Evolutionary conservation across 1,284 basidiomycete genomes (phyloP).

Genomic region (Malassezia pachydermatis): DNA sequence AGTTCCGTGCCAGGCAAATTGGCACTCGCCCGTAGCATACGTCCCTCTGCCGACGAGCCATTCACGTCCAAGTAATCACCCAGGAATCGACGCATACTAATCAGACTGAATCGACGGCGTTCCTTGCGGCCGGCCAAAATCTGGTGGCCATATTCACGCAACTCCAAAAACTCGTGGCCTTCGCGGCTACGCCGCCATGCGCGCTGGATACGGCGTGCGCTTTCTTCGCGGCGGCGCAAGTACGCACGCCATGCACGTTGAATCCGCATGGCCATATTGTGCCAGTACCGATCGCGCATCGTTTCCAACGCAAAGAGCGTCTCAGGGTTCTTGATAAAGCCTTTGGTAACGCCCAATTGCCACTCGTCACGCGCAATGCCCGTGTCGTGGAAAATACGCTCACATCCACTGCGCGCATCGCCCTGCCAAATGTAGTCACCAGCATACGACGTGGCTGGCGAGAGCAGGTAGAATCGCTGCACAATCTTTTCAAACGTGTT

Average conservation of each 20-base stretch:
- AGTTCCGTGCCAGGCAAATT: conserved; percentile 52
- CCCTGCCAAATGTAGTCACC: conserved; percentile 97
- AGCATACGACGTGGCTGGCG: conserved; percentile 88
- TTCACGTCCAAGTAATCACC: conserved; percentile 89
- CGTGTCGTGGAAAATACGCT: conserved; percentile 83
- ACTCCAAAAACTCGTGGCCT: conserved; percentile 71
- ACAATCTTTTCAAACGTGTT: conserved; percentile 99
- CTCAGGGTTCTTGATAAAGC: conserved; percentile 99
- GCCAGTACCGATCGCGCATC: conserved; percentile 98
- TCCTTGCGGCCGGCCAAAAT: conserved; percentile 85
- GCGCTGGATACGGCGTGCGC: conserved; percentile 84
- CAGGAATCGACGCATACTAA: conserved; percentile 88
- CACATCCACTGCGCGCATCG: conserved; percentile 79
- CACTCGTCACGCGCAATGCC: conserved; percentile 93
- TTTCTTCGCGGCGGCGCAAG: conserved; percentile 86
- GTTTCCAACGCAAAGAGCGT: conserved; percentile 96
- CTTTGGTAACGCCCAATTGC: conserved; percentile 98
- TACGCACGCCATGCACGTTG: conserved; percentile 95
- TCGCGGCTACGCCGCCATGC: conserved; percentile 99
- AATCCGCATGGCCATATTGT: conserved; percentile 95
- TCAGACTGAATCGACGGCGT: conserved; percentile 77
- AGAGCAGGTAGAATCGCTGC: conserved; percentile 76
- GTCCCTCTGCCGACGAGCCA: conserved; percentile 58
- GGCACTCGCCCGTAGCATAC: conserved; percentile 65
- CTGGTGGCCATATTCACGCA: conserved; percentile 87